Conservation (phyloP, 345 rosid genomes). For the Corymbia maculata region DNA sequence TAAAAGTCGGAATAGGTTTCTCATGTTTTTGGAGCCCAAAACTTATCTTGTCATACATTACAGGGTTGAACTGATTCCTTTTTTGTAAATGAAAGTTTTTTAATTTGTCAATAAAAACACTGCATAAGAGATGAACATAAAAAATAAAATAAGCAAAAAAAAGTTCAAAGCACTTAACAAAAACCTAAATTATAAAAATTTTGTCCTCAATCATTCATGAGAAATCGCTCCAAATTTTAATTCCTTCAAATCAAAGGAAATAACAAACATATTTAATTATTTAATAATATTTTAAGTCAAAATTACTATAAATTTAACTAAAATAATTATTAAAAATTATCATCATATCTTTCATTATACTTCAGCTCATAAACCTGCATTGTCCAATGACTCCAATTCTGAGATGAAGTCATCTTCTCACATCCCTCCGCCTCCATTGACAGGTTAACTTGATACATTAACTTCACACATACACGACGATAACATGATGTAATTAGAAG, state of each 20-base stretch:
- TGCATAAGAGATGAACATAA: rapidly evolving
- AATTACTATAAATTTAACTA: too few relatives aligned
- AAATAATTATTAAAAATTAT: too few relatives aligned
- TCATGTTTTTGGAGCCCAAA: too few relatives aligned
- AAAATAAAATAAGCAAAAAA: too few relatives aligned
- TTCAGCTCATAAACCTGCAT: neutral
- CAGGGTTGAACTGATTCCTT: too few relatives aligned
- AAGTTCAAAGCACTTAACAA: too few relatives aligned
- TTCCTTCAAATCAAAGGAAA: too few relatives aligned
- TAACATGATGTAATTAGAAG: neutral
- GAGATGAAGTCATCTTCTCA: neutral
- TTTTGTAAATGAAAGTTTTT: too few relatives aligned
- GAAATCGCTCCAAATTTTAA: neutral
- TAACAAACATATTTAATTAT: neutral
- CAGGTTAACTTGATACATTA: neutral
- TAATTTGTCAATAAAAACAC: too few relatives aligned
- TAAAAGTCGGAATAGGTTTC: neutral
- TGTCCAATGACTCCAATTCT: neutral
- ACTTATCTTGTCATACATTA: neutral
- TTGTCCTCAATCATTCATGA: neutral
- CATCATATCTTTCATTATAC: neutral
- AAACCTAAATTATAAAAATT: neutral
- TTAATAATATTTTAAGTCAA: too few relatives aligned
- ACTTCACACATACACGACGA: neutral
- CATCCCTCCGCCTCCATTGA: neutral